Evolutionary conservation across 2,329 filamentous ascomycete genomes (phyloP).

Genomic region (Colletotrichum horii): DNA sequence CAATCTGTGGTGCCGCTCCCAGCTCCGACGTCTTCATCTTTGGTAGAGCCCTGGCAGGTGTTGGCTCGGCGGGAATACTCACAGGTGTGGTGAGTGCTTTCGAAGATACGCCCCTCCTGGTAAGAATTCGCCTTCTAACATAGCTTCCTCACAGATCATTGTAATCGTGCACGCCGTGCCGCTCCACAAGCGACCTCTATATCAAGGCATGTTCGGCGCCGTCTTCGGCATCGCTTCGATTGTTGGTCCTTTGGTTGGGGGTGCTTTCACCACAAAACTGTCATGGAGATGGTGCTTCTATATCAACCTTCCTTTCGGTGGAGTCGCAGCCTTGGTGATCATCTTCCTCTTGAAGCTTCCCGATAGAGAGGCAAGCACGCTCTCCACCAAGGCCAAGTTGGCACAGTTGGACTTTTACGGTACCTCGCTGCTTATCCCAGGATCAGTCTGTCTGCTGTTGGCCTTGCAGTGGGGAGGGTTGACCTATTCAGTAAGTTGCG

Average conservation of each 20-base stretch:
- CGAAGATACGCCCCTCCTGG: not conserved
- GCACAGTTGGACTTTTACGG: constrained; percentile 29
- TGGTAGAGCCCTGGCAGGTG: constrained; percentile 39
- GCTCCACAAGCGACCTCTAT: constrained; percentile 40
- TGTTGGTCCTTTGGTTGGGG: constrained; percentile 29
- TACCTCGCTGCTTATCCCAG: constrained; percentile 7
- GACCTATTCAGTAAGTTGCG: constrained; percentile 26
- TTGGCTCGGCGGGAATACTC: constrained; percentile 38
- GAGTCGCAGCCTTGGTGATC: constrained; percentile 29
- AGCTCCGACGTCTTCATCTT: constrained; percentile 37
- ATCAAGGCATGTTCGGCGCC: constrained; percentile 36
- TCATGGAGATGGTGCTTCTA: constrained; percentile 43
- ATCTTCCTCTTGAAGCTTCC: constrained; percentile 23
- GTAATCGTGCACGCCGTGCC: constrained; percentile 34
- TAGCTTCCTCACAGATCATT: constrained; percentile 41
- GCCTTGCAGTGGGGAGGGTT: constrained; percentile 52
- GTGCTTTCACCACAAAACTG: constrained; percentile 30
- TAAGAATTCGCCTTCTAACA: not conserved
- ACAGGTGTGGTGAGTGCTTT: constrained; percentile 25
- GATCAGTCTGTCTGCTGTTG: constrained; percentile 48
- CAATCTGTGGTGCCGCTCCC: constrained; percentile 35
- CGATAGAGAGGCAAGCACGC: constrained; percentile 17
- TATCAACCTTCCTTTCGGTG: constrained; percentile 37
- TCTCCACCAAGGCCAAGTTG: constrained; percentile 26
- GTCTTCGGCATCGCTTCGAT: constrained; percentile 46